These are phyloP conservation scores for Calonectria multiphialidica DNA, from an alignment of 2,329 filamentous ascomycete genomes.

Conservation along the genomic window DNA sequence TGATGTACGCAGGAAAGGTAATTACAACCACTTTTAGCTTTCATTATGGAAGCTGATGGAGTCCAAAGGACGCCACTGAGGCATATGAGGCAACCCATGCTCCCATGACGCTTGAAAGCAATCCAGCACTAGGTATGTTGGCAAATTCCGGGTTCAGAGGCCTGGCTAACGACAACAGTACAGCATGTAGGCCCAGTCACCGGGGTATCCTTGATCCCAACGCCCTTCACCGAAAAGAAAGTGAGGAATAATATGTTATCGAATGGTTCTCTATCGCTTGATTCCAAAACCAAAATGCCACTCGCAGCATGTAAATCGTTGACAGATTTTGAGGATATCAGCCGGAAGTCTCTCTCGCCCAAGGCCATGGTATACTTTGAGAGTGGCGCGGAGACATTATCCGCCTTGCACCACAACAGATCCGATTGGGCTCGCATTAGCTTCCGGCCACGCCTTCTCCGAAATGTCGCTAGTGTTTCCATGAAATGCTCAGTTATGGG, in stretches of 20 bases:
- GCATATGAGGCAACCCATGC: background rate
- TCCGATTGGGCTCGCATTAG: background rate
- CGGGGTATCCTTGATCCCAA: background rate
- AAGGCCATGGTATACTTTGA: background rate
- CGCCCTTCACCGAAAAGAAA: background rate
- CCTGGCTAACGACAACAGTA: background rate
- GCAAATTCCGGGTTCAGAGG: too few relatives aligned
- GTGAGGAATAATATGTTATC: background rate
- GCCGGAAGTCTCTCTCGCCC: background rate
- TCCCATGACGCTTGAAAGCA: background rate
- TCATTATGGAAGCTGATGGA: background rate
- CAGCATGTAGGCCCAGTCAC: background rate
- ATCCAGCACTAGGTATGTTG: background rate
- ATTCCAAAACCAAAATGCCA: background rate
- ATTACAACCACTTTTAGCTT: too few relatives aligned
- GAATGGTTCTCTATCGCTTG: background rate
- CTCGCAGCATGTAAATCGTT: background rate
- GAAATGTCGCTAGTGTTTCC: background rate
- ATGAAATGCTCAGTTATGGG: slow-evolving; percentile 3
- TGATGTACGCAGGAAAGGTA: background rate
- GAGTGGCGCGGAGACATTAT: background rate
- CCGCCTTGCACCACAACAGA: background rate
- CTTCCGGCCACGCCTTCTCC: background rate
- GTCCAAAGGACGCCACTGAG: slow-evolving; percentile 1
- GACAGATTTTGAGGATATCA: background rate